phyloP scores from a whole-genome alignment of 768 basidiomycete genomes.

The Lactarius hengduanensis region DNA sequence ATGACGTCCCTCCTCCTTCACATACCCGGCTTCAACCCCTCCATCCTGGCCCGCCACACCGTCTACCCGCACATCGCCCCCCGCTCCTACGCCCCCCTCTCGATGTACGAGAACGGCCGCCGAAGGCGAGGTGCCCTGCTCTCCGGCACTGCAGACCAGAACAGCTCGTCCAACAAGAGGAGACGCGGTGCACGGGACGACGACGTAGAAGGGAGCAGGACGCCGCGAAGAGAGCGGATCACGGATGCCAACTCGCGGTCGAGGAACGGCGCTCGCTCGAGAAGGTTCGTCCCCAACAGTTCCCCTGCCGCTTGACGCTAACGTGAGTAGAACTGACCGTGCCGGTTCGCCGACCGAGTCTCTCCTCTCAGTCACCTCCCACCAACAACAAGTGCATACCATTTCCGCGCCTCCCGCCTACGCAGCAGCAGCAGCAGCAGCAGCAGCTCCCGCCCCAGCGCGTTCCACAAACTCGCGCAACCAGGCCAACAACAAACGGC shows the following conservation, averaged over 20 bases:
- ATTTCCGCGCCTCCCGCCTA: constrained; percentile 18
- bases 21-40: constrained; percentile 61
- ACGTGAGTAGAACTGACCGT: constrained; percentile 53
- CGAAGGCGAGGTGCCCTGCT: constrained; percentile 55
- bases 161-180: constrained; percentile 66
- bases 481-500: constrained; percentile 32
- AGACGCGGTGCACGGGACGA: constrained; percentile 56
- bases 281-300: constrained; percentile 52
- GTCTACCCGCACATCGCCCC: constrained; percentile 75
- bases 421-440: constrained; percentile 35
- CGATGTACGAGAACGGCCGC: constrained; percentile 61
- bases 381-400: constrained; percentile 40
- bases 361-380: constrained; percentile 67
- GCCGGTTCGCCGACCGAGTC: constrained; percentile 72
- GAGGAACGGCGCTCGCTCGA: constrained; percentile 53
- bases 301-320: background rate
- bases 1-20: constrained; percentile 60
- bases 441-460: constrained; percentile 27
- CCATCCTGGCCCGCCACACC: constrained; percentile 58
- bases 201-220: constrained; percentile 57
- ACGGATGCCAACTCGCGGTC: constrained; percentile 47
- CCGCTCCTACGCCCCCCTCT: constrained; percentile 61
- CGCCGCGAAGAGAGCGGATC: constrained; percentile 62
- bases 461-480: constrained; percentile 40
- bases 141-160: constrained; percentile 47